These are phyloP conservation scores for Russula virescens DNA, from an alignment of 768 basidiomycete species.

Conservation along the genomic window DNA sequence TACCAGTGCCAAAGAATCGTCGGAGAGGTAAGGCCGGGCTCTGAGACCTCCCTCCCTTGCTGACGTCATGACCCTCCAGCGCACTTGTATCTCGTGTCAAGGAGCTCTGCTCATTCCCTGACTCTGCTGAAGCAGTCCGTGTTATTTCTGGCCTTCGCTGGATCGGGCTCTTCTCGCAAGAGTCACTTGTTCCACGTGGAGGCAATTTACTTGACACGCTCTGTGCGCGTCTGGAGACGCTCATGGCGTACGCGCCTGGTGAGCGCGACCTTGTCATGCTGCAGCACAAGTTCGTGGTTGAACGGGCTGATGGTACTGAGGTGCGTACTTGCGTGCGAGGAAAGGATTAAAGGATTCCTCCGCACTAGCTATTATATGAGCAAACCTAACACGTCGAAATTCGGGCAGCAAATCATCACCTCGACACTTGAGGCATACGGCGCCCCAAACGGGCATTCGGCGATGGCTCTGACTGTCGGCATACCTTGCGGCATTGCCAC, in stretches of 20 bases:
- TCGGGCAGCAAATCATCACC: conserved; percentile 68
- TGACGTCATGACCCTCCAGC: conserved; percentile 35
- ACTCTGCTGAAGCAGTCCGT: conserved; percentile 59
- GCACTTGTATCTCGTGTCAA: conserved; percentile 69
- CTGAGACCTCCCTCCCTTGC: not conserved
- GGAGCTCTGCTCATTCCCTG: conserved; percentile 66
- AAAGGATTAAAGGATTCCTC: not conserved
- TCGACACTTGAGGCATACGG: conserved; percentile 91
- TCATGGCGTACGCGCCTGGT: conserved; percentile 87
- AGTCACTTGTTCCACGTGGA: conserved; percentile 54
- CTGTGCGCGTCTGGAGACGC: conserved; percentile 79
- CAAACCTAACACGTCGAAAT: conserved; percentile 4
- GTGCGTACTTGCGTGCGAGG: conserved; percentile 33
- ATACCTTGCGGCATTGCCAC: conserved; percentile 91
- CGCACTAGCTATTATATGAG: not conserved
- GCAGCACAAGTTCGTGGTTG: conserved; percentile 95
- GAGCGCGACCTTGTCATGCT: conserved; percentile 97
- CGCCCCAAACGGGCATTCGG: conserved; percentile 67
- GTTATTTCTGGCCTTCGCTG: conserved; percentile 88
- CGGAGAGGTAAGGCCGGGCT: conserved; percentile 53
- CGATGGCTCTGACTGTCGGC: conserved; percentile 91
- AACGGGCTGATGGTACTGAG: conserved; percentile 76
- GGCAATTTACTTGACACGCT: conserved; percentile 89
- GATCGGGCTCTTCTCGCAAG: conserved; percentile 86
- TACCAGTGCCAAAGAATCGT: conserved; percentile 57